Percentiles rank a stretch among this genome's conserved stretches.
phyloP scores from a whole-genome alignment of 2,329 filamentous ascomycete species.

The Fusarium annulatum region DNA sequence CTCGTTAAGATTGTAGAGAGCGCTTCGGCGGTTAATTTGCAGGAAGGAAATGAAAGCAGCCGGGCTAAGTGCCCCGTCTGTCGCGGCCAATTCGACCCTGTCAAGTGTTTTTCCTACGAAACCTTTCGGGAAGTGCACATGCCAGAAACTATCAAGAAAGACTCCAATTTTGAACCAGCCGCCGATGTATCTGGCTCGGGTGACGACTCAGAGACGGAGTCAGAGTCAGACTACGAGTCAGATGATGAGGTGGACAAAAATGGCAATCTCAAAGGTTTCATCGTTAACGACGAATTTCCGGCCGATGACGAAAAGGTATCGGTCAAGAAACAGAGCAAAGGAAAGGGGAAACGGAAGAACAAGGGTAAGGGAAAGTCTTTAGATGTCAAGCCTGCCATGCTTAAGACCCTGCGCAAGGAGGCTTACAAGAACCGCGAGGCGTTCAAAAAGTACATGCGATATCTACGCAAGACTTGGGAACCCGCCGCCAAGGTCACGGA shows the following conservation, averaged over 20 bases:
- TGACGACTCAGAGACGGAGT: slow-evolving; percentile 44
- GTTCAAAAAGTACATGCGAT: slow-evolving; percentile 75
- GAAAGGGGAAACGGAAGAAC: slow-evolving; percentile 38
- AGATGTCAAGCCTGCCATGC: slow-evolving; percentile 63
- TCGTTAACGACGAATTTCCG: slow-evolving; percentile 57
- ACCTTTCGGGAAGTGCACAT: slow-evolving; percentile 80
- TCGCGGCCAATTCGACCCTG: slow-evolving; percentile 72
- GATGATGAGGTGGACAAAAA: slow-evolving; percentile 51
- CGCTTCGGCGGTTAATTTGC: slow-evolving; percentile 63
- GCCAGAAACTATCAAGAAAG: slow-evolving; percentile 61
- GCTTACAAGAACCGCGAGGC: slow-evolving; percentile 72
- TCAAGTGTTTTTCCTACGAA: slow-evolving; percentile 77
- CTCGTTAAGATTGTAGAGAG: slow-evolving; percentile 75
- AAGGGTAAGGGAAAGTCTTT: slow-evolving; percentile 56
- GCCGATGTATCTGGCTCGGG: slow-evolving; percentile 45
- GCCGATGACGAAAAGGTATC: slow-evolving; percentile 38
- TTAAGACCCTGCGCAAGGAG: slow-evolving; percentile 74
- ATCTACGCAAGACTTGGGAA: slow-evolving; percentile 75
- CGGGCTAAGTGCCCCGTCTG: slow-evolving; percentile 80
- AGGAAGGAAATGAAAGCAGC: slow-evolving; percentile 67
- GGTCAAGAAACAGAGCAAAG: slow-evolving; percentile 37
- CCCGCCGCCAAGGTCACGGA: slow-evolving; percentile 86
- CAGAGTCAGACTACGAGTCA: slow-evolving; percentile 45
- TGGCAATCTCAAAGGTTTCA: slow-evolving; percentile 63
- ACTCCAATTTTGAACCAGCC: slow-evolving; percentile 52